These are phyloP conservation scores for Phialophora chinensis DNA, from an alignment of 2,329 filamentous ascomycete species.

Conservation along the genomic window DNA sequence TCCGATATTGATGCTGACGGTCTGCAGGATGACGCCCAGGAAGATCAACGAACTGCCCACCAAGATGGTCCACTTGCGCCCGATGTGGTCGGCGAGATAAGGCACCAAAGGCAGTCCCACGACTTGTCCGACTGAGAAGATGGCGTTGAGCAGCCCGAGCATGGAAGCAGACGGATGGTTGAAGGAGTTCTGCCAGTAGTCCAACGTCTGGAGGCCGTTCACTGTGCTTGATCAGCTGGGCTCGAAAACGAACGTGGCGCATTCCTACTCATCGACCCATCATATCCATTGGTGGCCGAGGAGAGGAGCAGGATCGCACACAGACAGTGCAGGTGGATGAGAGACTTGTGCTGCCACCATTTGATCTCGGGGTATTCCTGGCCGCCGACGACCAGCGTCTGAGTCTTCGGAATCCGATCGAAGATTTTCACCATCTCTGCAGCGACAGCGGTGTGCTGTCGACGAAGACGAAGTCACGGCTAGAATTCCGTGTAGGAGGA, in stretches of 20 bases:
- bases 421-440: conserved; percentile 13
- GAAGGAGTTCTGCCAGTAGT: conserved; percentile 40
- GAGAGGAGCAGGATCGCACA: conserved; percentile 63
- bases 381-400: conserved; percentile 16
- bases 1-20: conserved; percentile 53
- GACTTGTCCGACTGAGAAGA: conserved; percentile 53
- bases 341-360: conserved; percentile 21
- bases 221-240: conserved; percentile 15
- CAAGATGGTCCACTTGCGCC: conserved; percentile 54
- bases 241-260: neutral
- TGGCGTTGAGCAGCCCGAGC: conserved; percentile 52
- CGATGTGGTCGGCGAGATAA: conserved; percentile 56
- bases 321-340: conserved; percentile 51
- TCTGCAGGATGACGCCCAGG: conserved; percentile 47
- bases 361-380: conserved; percentile 19
- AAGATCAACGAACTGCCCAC: conserved; percentile 55
- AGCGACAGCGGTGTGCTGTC: neutral
- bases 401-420: neutral
- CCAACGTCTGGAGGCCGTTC: conserved; percentile 28
- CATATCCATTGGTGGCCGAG: conserved; percentile 51
- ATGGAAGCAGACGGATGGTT: conserved; percentile 43
- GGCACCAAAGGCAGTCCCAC: conserved; percentile 51
- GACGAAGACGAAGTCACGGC: neutral
- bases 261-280: conserved; percentile 27
- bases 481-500: neutral